A percentile compares a stretch with the other conserved stretches of the same genome.
These are phyloP conservation scores for Amanita pseudoporphyria DNA, from an alignment of 768 basidiomycete genomes.

Conservation along the genomic window DNA sequence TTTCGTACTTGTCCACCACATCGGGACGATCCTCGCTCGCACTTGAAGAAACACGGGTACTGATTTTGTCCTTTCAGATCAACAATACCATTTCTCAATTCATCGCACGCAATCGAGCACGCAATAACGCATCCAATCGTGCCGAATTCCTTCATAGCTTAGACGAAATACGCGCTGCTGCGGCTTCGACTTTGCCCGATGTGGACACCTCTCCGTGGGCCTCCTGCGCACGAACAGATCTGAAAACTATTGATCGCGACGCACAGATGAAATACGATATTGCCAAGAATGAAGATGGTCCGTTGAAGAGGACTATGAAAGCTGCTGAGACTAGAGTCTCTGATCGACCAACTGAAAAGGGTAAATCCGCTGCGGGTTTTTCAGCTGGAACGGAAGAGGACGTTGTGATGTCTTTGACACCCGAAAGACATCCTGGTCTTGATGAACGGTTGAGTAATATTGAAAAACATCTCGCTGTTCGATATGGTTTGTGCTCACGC, in stretches of 20 bases:
- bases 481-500: conserved; percentile 47
- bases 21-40: conserved; percentile 7
- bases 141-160: conserved; percentile 60
- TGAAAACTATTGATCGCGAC: conserved; percentile 61
- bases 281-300: conserved; percentile 76
- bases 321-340: conserved; percentile 5
- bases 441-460: conserved; percentile 57
- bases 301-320: conserved; percentile 52
- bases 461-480: conserved; percentile 63
- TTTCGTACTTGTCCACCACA: conserved; percentile 8
- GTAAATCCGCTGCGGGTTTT: not conserved
- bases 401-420: conserved; percentile 18
- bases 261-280: conserved; percentile 83
- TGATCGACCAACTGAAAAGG: not conserved
- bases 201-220: conserved; percentile 14
- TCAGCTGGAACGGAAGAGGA: conserved; percentile 8
- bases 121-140: conserved; percentile 70
- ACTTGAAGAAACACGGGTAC: no score
- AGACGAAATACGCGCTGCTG: conserved; percentile 41
- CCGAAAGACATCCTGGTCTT: conserved; percentile 46
- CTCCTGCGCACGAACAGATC: conserved; percentile 70
- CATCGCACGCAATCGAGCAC: conserved; percentile 58
- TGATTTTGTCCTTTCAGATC: no score
- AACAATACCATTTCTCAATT: conserved; percentile 66
- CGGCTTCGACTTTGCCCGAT: conserved; percentile 21